Conservation (phyloP, 495 filamentous ascomycete species). For the Geoglossum glabrum region DNA sequence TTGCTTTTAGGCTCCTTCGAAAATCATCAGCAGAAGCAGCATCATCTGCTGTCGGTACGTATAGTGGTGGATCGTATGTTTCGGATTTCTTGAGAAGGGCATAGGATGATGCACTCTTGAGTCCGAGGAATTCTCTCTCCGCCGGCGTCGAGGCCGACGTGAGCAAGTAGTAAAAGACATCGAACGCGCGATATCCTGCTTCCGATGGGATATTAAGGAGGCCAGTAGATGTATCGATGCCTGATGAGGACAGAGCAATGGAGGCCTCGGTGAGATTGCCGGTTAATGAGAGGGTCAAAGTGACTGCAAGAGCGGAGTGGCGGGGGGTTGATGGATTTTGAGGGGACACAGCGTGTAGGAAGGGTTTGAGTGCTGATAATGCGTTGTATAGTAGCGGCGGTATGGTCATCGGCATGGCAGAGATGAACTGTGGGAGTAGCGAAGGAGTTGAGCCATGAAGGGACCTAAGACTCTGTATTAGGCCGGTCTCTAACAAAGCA, state of each 20-base stretch:
- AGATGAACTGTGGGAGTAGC: slow-evolving; percentile 59
- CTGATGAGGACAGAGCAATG: slow-evolving; percentile 64
- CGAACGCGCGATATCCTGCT: slow-evolving; percentile 78
- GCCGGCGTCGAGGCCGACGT: slow-evolving; percentile 76
- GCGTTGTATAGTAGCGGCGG: slow-evolving; percentile 56
- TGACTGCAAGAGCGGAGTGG: slow-evolving; percentile 61
- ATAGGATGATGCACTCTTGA: slow-evolving; percentile 64
- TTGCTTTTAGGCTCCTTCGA: slow-evolving; percentile 55
- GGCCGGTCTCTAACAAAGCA: slow-evolving; percentile 9
- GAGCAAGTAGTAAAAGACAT: slow-evolving; percentile 93
- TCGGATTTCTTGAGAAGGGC: slow-evolving; percentile 57
- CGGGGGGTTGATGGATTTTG: slow-evolving; percentile 71
- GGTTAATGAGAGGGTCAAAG: slow-evolving; percentile 58
- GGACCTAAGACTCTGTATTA: slow-evolving; percentile 32
- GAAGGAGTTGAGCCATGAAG: slow-evolving; percentile 79
- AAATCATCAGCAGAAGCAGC: slow-evolving; percentile 86
- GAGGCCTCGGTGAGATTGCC: slow-evolving; percentile 59
- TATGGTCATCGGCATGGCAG: slow-evolving; percentile 55
- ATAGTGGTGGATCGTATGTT: slow-evolving; percentile 74
- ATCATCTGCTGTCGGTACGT: slow-evolving; percentile 86
- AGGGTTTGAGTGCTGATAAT: slow-evolving; percentile 60
- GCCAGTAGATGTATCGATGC: slow-evolving; percentile 67
- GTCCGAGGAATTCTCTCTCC: slow-evolving; percentile 75
- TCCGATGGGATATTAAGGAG: slow-evolving; percentile 64
- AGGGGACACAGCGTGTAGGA: slow-evolving; percentile 70